Conservation (phyloP, 2,329 filamentous ascomycete species). For the Trichoderma oligosporum region DNA sequence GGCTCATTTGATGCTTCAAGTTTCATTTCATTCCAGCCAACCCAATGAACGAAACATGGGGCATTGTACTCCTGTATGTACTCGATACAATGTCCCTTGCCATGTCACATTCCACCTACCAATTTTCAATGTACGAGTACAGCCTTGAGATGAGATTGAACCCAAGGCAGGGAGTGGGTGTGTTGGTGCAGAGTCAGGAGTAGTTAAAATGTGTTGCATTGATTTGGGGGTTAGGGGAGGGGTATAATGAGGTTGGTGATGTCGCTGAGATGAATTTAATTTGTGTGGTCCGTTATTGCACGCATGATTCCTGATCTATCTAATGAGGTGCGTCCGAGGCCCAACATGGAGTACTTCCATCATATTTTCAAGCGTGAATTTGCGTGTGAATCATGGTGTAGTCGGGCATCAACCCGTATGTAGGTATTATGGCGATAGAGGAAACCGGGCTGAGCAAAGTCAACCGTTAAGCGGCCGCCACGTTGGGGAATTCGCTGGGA, state of each 20-base stretch:
- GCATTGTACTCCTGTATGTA: too few species aligned
- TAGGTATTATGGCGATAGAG: neutral
- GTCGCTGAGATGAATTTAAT: neutral
- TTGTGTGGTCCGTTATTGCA: neutral
- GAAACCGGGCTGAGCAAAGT: neutral
- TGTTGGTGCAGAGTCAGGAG: neutral
- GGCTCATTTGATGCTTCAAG: neutral
- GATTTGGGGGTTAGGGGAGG: neutral
- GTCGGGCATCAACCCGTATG: constrained; percentile 15
- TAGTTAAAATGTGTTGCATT: neutral
- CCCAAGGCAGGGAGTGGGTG: neutral
- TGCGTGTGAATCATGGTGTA: neutral
- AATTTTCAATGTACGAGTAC: neutral
- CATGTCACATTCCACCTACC: neutral
- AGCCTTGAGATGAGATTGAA: neutral
- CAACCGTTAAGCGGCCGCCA: constrained; percentile 18
- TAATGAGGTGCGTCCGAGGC: neutral
- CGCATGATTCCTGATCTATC: neutral
- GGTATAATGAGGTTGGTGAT: neutral
- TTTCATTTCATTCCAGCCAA: neutral
- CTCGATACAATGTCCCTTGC: neutral
- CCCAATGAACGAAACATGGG: too few species aligned
- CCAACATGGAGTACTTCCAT: neutral
- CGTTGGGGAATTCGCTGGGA: neutral
- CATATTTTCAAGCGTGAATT: neutral